Evolutionary conservation across 306 rosid genomes (phyloP), one percentile per base, ranked within the genome.

Genomic region (Vicia faba): DNA sequence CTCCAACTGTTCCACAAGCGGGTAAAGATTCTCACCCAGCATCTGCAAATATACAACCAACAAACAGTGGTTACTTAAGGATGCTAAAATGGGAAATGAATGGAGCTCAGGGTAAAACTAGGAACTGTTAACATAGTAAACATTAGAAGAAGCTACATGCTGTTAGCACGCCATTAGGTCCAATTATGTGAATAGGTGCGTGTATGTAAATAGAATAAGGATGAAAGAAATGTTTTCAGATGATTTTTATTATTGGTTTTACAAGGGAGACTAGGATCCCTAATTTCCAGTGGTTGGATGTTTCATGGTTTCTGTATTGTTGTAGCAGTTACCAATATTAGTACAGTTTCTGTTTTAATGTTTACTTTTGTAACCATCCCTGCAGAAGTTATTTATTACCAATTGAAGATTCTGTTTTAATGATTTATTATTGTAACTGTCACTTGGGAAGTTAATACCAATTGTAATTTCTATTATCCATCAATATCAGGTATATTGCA

Each of bases 1-100:
- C 84, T 95, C 99, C 74, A 95, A 81, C 81, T 88, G 99, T 16
- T 95, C 99, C 86, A 95, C 99, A 1, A 86, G 99, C 3, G 99
- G 99, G 80, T 95, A 95, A 2, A 95, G 99, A 76, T 68, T 90
- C 77, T 95, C 99, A 9, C 99, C 99, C 83, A 95, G 89, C 99
- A 95, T 95, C 97, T 95, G 64, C 75, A 79, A 31, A 43, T 25
- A 70, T 48, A 20, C 49, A 57, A 62, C 44, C 72, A 15, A 67
- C 5, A 64, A 53, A 9, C 26, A 54, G n/a, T 5, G 10, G 74
- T 78, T 46, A 78, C 61, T 38, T 41, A 72, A 5, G 5, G 49
- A 64, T 44, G 16, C 49, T 60, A 50, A 59, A 59, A 48, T 51
- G 66, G 43, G 66, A 9, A 65, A 38, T 44, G 35, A 18, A 29